Percentiles rank a stretch among this genome's conserved stretches.
These are phyloP conservation scores for Hymenoscyphus occultus DNA, from an alignment of 2,329 filamentous ascomycete species.

Conservation along the genomic window DNA sequence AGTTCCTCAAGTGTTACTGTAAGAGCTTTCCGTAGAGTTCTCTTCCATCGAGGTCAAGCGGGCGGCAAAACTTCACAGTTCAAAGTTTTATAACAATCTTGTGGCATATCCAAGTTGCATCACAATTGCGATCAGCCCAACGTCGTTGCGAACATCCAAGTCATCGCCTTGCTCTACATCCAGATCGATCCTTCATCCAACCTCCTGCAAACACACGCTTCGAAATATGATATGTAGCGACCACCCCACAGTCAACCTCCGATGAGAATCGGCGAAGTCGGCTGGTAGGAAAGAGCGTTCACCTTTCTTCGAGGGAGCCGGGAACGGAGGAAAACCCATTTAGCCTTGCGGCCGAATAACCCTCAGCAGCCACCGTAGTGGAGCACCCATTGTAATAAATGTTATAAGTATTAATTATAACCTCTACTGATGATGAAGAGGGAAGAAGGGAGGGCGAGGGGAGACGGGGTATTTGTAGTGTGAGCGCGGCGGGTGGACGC, in stretches of 20 bases:
- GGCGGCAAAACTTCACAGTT: neutral
- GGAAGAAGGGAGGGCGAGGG: slow-evolving; percentile 19
- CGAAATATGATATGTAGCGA: slow-evolving; percentile 36
- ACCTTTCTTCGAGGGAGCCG: slow-evolving; percentile 41
- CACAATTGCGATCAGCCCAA: neutral
- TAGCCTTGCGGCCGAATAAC: slow-evolving; percentile 33
- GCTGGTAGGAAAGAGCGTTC: slow-evolving; percentile 44
- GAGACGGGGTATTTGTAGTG: slow-evolving; percentile 19
- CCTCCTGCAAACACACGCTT: neutral
- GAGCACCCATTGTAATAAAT: slow-evolving; percentile 37
- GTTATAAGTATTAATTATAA: slow-evolving; percentile 40
- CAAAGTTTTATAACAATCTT: neutral
- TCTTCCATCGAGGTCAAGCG: too few relatives aligned
- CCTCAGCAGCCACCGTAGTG: slow-evolving; percentile 43
- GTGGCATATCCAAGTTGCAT: neutral
- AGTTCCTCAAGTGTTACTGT: too few relatives aligned
- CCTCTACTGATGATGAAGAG: slow-evolving; percentile 39
- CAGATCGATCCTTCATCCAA: neutral
- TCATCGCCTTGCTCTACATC: neutral
- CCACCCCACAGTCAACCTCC: slow-evolving; percentile 45
- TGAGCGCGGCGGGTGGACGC: neutral
- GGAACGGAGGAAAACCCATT: slow-evolving; percentile 43
- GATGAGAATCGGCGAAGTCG: slow-evolving; percentile 35
- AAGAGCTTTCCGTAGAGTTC: too few relatives aligned
- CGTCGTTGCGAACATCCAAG: neutral